Conservation (phyloP, 2,329 filamentous ascomycete genomes). For the Aspergillus sp. region DNA sequence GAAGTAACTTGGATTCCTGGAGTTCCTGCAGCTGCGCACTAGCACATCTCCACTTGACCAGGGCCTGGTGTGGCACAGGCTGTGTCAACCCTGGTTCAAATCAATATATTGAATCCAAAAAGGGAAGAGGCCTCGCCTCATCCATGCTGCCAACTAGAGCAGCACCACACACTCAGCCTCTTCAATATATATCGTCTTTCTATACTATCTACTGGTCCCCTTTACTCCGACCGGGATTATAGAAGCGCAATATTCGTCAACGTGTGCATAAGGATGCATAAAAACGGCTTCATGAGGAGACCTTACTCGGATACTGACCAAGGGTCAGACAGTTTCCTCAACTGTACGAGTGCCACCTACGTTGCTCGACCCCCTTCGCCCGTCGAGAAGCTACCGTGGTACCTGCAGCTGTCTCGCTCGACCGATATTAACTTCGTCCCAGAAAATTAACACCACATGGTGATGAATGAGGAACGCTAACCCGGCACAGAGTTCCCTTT, state of each 20-base stretch:
- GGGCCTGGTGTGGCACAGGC: not conserved
- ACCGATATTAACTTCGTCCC: not conserved
- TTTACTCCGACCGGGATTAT: not conserved
- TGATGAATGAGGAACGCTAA: not conserved
- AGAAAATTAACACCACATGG: not conserved
- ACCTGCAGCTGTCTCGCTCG: not conserved
- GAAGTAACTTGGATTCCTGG: constrained; percentile 15
- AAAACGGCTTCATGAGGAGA: not conserved
- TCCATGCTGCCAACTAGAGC: not conserved
- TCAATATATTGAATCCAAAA: constrained; percentile 13
- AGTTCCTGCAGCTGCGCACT: constrained; percentile 11
- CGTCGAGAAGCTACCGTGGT: not conserved
- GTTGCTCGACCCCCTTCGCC: not conserved
- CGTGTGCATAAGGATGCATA: not conserved
- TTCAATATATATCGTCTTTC: not conserved
- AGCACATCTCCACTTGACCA: constrained; percentile 3
- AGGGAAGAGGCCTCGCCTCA: not conserved
- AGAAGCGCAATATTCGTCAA: not conserved
- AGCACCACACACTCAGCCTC: not conserved
- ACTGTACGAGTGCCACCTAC: not conserved
- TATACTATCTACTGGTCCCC: not conserved
- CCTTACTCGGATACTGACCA: not conserved
- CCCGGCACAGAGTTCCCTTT: not conserved
- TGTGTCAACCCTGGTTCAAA: not conserved
- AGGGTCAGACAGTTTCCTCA: not conserved